phyloP scores from a whole-genome alignment of 2,329 filamentous ascomycete genomes.

The Plectosphaerella cucumerina region DNA sequence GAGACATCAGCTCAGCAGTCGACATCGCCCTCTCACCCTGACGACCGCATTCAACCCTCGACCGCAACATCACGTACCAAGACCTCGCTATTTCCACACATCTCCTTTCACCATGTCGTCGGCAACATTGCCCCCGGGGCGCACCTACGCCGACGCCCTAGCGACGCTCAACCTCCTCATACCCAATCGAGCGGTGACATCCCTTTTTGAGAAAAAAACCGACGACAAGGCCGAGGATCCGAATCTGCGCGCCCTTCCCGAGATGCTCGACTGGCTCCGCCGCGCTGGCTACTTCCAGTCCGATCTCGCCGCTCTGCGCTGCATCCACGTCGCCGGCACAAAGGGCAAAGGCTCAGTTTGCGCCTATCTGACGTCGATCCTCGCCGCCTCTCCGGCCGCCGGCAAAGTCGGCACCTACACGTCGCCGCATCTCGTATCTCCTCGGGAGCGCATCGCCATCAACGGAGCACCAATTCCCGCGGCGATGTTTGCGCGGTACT shows the following conservation, averaged over 20 bases:
- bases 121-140: neutral
- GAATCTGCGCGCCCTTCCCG: slow-evolving; percentile 73
- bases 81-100: no score
- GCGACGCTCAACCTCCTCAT: slow-evolving; percentile 11
- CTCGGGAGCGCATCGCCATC: slow-evolving; percentile 80
- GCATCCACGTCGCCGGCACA: slow-evolving; percentile 84
- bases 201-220: slow-evolving; percentile 8
- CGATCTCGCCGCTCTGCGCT: slow-evolving; percentile 39
- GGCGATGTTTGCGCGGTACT: slow-evolving; percentile 67
- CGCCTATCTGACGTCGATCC: slow-evolving; percentile 75
- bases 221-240: slow-evolving; percentile 40
- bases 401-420: slow-evolving; percentile 70
- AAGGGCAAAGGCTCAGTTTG: slow-evolving; percentile 93
- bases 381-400: slow-evolving; percentile 33
- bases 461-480: slow-evolving; percentile 67
- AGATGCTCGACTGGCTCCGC: slow-evolving; percentile 74
- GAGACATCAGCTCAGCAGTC: neutral
- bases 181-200: slow-evolving; percentile 11
- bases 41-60: no score
- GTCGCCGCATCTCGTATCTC: slow-evolving; percentile 78
- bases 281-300: slow-evolving; percentile 66
- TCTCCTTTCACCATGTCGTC: neutral
- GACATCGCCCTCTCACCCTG: neutral
- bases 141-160: slow-evolving; percentile 11
- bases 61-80: no score